Base-by-base conservation (phyloP, 495 filamentous ascomycete genomes). In the Tuber magnatum region DNA sequence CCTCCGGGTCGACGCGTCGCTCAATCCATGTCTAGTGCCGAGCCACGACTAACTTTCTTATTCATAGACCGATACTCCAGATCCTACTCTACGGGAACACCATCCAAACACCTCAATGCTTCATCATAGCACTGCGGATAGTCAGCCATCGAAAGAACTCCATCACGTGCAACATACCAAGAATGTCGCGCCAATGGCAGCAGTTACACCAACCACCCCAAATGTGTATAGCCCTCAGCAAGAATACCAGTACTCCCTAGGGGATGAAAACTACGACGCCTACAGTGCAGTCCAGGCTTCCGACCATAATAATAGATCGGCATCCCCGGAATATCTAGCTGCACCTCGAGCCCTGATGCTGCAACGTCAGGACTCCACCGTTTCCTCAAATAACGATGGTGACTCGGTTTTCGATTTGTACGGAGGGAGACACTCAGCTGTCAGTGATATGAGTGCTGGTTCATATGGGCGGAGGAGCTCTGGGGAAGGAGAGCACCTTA, bases 391-490 rank as follows among this genome's bases (percentile, higher is more conserved):
- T 75, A 77, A 82, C 46, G 81, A 82, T 39, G 80, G 80, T 35
- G 81, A 82, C 69, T 82, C 81, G 68, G 80, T 82, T 28, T 82
- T 80, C 46, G 81, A 82, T 71, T 65, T 82, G 39, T 82, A 82
- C 77, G 81, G 80, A 22, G 70, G 76, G 40, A 80, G 78, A 70
- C 73, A 78, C 74, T 82, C 81, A 24, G 76, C 77, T 24, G 51
- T 80, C 35, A 77, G 77, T 73, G 81, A 70, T 20, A 73, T 65
- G 28, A 76, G 73, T 73, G 48, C 70, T 68, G 69, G 71, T 35
- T 40, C 56, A 20, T 70, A 69, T 28, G 68, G 56, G 16, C 56
- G 24, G 28, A 65, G 32, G 28, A 65, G 69, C 38, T 78, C 77
- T n/a, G 77, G 72, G 71, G 73, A 70, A 71, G 80, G 76, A 61